Conservation (phyloP, 75 land plant species). For the Pseudotsuga menziesii region DNA sequence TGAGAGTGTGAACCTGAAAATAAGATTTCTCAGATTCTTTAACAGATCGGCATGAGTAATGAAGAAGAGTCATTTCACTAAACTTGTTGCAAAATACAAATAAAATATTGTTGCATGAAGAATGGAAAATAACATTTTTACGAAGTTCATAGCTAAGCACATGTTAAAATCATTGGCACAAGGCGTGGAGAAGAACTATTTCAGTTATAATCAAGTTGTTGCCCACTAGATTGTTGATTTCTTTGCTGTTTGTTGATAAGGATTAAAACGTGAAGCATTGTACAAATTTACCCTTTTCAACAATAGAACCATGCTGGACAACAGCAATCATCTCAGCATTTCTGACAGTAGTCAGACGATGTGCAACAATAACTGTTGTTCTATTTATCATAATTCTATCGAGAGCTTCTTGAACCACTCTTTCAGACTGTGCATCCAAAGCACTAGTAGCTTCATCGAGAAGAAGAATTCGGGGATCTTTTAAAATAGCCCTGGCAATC, state of each 20-base stretch:
- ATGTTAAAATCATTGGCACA: background rate
- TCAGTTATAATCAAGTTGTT: background rate
- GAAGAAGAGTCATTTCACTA: background rate
- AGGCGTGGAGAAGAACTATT: background rate
- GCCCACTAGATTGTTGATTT: background rate
- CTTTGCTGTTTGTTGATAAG: too few relatives aligned
- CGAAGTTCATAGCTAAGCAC: background rate
- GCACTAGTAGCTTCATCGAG: constrained; percentile 93
- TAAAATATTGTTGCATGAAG: background rate
- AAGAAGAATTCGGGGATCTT: constrained; percentile 69
- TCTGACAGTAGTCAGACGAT: constrained; percentile 68
- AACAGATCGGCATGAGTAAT: background rate
- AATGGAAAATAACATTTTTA: background rate
- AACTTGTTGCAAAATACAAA: background rate
- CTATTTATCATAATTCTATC: constrained; percentile 48
- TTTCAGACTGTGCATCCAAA: constrained; percentile 73
- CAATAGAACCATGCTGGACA: constrained; percentile 59
- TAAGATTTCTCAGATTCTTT: background rate
- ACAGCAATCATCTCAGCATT: constrained; percentile 70
- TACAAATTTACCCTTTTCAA: constrained; percentile 33
- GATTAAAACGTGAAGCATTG: background rate
- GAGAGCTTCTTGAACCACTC: constrained; percentile 75
- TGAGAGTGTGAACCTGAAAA: constrained; percentile 60
- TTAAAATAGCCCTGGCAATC: constrained; percentile 76
- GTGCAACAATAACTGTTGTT: constrained; percentile 84